Evolutionary conservation across 495 filamentous ascomycete genomes (phyloP), one percentile per base, ranked within the genome.

Genomic region (Aspergillus cavernicola): DNA sequence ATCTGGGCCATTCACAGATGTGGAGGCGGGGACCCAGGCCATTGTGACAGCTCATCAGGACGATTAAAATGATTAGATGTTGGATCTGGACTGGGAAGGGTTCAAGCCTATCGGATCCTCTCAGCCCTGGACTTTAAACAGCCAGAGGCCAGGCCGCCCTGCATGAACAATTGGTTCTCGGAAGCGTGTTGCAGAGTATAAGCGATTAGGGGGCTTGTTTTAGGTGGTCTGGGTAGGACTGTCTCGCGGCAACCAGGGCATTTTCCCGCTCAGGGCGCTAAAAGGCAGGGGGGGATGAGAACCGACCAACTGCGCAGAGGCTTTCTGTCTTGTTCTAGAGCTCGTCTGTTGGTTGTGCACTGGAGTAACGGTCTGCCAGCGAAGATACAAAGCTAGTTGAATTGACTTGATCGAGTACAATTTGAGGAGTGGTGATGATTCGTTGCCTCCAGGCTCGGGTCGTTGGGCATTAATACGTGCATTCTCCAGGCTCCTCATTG

Each of bases 391-490:
- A 19, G 28, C 48, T 18, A 46, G 41, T 55, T 35, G 23, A 24
- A 41, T 49, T 15, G 40, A 58, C 49, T 36, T 56, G 55, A 52
- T 52, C 47, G 33, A 60, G 32, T 18, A 29, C 40, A 40, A 41
- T 26, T 39, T 23, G 4, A 58, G 47, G 29, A 33, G 40, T 10
- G 6, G 23, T 16, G 20, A 48, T 67, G 62, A 69, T 69, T 69
- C 62, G 66, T 56, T 57, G 62, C 60, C 52, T 63, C 51, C 61
- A 48, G 55, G 58, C 62, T 53, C 36, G 56, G 56, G 63, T 65
- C 62, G 58, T 69, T 69, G 66, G 65, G 66, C 66, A 69, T 66
- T 63, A 62, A 66, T 66, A 57, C 65, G 50, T 69, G 64, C 66
- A 66, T 58, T 36, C 16, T 9, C 13, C 20, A 20, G 45, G 45